phyloP scores from a whole-genome alignment of 1,139 yeast species.

The Pichia sp. region DNA sequence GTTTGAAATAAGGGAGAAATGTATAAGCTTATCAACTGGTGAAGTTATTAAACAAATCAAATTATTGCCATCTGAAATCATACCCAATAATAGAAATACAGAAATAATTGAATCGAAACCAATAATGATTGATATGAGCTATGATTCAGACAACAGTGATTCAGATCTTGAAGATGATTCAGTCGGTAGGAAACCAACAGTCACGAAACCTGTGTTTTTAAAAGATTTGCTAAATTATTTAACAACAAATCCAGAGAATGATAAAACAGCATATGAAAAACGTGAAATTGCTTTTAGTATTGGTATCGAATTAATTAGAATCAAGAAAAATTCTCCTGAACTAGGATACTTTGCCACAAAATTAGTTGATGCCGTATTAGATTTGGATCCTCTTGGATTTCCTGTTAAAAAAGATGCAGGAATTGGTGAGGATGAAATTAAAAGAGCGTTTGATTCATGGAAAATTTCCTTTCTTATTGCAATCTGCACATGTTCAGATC shows the following conservation, averaged over 20 bases:
- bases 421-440: conserved; percentile 7
- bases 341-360: conserved; percentile 42
- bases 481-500: conserved; percentile 40
- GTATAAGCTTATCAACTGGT: neutral
- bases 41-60: neutral
- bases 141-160: conserved; percentile 36
- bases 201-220: conserved; percentile 52
- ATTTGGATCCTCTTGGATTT: conserved; percentile 45
- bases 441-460: conserved; percentile 41
- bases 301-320: conserved; percentile 51
- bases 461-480: conserved; percentile 48
- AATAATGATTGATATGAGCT: conserved; percentile 9
- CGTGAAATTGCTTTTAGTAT: conserved; percentile 41
- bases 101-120: conserved; percentile 3
- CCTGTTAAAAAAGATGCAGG: conserved; percentile 6
- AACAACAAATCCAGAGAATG: conserved; percentile 35
- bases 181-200: conserved; percentile 32
- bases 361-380: conserved; percentile 41
- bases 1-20: neutral
- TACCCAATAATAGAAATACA: neutral
- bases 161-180: conserved; percentile 45
- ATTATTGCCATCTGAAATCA: neutral
- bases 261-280: conserved; percentile 45
- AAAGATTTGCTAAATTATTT: conserved; percentile 56
- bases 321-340: conserved; percentile 54